These are phyloP conservation scores for Epichloe uncinata DNA, from an alignment of 2,329 filamentous ascomycete species.

Conservation along the genomic window DNA sequence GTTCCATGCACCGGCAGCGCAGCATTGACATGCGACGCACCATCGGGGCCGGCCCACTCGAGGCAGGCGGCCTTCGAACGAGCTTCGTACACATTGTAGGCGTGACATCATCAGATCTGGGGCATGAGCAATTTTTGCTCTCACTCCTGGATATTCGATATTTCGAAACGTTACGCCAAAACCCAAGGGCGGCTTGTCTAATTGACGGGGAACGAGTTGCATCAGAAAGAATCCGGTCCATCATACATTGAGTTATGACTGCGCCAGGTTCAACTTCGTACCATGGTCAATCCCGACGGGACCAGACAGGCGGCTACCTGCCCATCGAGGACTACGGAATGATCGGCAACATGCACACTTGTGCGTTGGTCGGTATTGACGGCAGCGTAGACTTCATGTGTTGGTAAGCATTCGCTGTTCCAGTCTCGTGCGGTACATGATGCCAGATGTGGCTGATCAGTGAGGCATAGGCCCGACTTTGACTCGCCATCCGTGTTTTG, in stretches of 20 bases:
- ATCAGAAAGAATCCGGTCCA: too few species aligned
- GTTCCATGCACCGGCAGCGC: too few species aligned
- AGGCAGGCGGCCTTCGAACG: too few species aligned
- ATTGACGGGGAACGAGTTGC: neutral
- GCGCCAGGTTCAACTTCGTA: conserved; percentile 19
- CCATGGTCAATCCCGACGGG: conserved; percentile 19
- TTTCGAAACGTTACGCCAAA: neutral
- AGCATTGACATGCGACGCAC: too few species aligned
- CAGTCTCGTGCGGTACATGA: neutral
- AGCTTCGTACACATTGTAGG: too few species aligned
- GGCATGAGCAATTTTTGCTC: neutral
- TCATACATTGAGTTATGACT: conserved; percentile 15
- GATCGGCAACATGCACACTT: conserved; percentile 71
- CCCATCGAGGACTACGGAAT: conserved; percentile 67
- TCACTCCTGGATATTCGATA: neutral
- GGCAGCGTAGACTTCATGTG: conserved; percentile 69
- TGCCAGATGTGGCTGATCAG: neutral
- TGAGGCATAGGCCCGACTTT: conserved; percentile 51
- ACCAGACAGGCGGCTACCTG: conserved; percentile 34
- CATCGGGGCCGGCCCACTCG: neutral
- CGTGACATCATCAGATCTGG: neutral
- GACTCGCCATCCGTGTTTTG: conserved; percentile 68
- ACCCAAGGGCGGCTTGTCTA: neutral
- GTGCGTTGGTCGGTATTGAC: conserved; percentile 60
- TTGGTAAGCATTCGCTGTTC: conserved; percentile 35